These are phyloP conservation scores for Achaetomium macrosporum DNA, from an alignment of 2,329 filamentous ascomycete species.

Conservation along the genomic window DNA sequence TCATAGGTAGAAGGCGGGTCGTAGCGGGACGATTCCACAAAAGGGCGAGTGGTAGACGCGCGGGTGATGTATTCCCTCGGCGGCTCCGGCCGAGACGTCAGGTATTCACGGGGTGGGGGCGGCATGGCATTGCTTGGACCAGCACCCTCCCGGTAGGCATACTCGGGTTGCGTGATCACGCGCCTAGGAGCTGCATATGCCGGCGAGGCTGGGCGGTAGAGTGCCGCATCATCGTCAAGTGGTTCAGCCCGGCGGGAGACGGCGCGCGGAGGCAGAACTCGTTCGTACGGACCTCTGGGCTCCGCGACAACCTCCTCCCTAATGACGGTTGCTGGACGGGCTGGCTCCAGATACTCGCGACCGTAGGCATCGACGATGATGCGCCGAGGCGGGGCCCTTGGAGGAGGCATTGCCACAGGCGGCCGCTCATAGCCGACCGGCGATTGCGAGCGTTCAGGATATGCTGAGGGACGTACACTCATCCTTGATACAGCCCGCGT, in stretches of 20 bases:
- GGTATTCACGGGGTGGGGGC: slow-evolving; percentile 40
- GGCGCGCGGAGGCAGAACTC: slow-evolving; percentile 43
- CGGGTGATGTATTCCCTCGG: slow-evolving; percentile 47
- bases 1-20: slow-evolving; percentile 19
- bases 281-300: slow-evolving; percentile 50
- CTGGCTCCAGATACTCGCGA: slow-evolving; percentile 65
- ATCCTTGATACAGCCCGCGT: slow-evolving; percentile 38
- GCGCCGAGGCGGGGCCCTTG: slow-evolving; percentile 51
- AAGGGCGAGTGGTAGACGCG: slow-evolving; percentile 49
- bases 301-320: slow-evolving; percentile 51
- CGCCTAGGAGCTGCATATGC: slow-evolving; percentile 44
- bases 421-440: slow-evolving; percentile 40
- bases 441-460: slow-evolving; percentile 45
- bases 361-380: slow-evolving; percentile 80
- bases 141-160: slow-evolving; percentile 50
- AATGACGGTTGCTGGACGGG: slow-evolving; percentile 34
- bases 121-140: slow-evolving; percentile 36
- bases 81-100: slow-evolving; percentile 42
- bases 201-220: slow-evolving; percentile 49
- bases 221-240: slow-evolving; percentile 44
- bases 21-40: slow-evolving; percentile 28
- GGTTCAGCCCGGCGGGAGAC: slow-evolving; percentile 45
- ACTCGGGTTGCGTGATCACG: slow-evolving; percentile 59
- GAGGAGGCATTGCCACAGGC: slow-evolving; percentile 45
- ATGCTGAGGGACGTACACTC: slow-evolving; percentile 45